Conservation (phyloP, 768 basidiomycete genomes). For the Boletus tomentosulus region DNA sequence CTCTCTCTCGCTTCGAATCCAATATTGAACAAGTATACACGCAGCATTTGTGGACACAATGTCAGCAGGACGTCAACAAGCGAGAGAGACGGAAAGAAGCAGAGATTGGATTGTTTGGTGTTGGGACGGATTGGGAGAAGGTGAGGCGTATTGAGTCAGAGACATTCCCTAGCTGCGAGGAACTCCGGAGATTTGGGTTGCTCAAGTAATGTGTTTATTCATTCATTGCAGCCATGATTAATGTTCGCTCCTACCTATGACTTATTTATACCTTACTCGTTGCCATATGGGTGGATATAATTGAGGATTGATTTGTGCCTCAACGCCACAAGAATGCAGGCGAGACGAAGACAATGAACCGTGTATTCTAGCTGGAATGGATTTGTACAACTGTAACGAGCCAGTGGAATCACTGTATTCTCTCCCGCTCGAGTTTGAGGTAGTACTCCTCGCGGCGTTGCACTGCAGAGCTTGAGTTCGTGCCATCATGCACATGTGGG, state of each 20-base stretch:
- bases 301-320: background rate
- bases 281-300: background rate
- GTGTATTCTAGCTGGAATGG: slow-evolving; percentile 10
- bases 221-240: slow-evolving; percentile 1
- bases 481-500: slow-evolving; percentile 1
- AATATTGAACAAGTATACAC: slow-evolving; percentile 74
- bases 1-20: slow-evolving; percentile 63
- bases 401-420: slow-evolving; percentile 14
- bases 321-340: slow-evolving; percentile 16
- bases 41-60: slow-evolving; percentile 63
- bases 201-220: slow-evolving; percentile 33
- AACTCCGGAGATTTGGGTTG: slow-evolving; percentile 60
- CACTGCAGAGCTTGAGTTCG: slow-evolving; percentile 44
- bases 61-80: slow-evolving; percentile 62
- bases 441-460: slow-evolving; percentile 83
- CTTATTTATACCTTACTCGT: slow-evolving; percentile 27
- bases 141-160: slow-evolving; percentile 70
- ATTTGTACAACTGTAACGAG: slow-evolving; percentile 11
- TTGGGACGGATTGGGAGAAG: slow-evolving; percentile 91
- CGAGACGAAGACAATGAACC: background rate
- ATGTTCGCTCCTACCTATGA: slow-evolving; percentile 13
- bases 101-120: slow-evolving; percentile 83
- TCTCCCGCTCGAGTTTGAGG: slow-evolving; percentile 72
- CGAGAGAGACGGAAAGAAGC: slow-evolving; percentile 70
- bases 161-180: slow-evolving; percentile 72